Base-by-base conservation (phyloP, 352 stramenopile species). In the Phytophthora melonis region DNA sequence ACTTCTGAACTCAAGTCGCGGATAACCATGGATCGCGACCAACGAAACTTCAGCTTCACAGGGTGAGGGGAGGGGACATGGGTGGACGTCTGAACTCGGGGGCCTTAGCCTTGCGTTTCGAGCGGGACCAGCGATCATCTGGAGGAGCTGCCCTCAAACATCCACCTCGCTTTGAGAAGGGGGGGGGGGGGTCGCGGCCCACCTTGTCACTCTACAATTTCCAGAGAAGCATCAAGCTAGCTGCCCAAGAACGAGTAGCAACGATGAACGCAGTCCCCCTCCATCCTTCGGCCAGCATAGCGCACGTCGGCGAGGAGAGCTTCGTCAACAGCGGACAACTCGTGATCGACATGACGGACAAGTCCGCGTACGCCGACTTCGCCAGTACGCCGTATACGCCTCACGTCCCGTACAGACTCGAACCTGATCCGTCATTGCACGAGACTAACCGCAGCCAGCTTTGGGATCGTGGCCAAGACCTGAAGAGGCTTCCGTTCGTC, bases 301-400 rank as follows among this genome's bases (percentile, higher is more conserved):
- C 18, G 36, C 36, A 43, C 36, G 36, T 49, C 25, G 47, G 58
- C 27, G 58, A 65, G 58, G 27, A 45, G 16, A 56, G 58, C 16
- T 65, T 65, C 27, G 41, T 25, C 18, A 57, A 57, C 9, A 65
- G 58, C 27, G 58, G 58, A 27, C 58, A 65, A n/a, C 13, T 65
- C 25, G 25, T 45, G 9, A 25, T 65, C 58, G 58, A 65, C 43
- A 57, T 65, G 41, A 56, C 41, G 5, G 58, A 65, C 43, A 65
- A 65, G 19, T 67, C 57, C 7, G 39, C 60, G 30, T 67, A 67
- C 32, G 49, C 27, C 16, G 60, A 58, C 30, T 55, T 62, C 23
- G 58, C 25, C 18, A 63, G 2, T 59, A 64, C 25, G 39, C 58
- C 27, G 49, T 52, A 54, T 55, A 68, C 58, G 25, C 61, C 50